Conservation (phyloP, 192 early-diverging fungal genomes). For the Rhizoclosmatium sp. region DNA sequence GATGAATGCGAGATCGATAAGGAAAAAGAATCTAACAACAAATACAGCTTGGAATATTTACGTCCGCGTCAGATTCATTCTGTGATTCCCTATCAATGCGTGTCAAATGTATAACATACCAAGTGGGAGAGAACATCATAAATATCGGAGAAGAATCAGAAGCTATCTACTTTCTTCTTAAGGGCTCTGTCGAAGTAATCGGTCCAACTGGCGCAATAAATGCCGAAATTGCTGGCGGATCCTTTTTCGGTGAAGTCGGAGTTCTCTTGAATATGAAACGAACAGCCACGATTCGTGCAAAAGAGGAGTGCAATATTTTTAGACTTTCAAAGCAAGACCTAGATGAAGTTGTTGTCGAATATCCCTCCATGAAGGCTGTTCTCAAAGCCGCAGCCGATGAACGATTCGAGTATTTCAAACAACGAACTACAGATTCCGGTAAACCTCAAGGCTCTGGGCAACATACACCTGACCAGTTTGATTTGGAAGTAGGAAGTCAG, state of each 20-base stretch:
- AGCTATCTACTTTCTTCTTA: conserved; percentile 52
- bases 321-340: conserved; percentile 47
- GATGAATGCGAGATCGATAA: conserved; percentile 37
- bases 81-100: conserved; percentile 47
- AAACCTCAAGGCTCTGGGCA: neutral
- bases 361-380: conserved; percentile 50
- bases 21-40: neutral
- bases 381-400: conserved; percentile 53
- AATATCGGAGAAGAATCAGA: conserved; percentile 47
- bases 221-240: conserved; percentile 50
- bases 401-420: conserved; percentile 18
- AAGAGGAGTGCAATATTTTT: conserved; percentile 52
- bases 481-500: conserved; percentile 54
- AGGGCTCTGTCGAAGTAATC: conserved; percentile 52
- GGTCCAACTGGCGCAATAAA: conserved; percentile 39
- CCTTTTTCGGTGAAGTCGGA: conserved; percentile 63
- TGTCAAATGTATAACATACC: conserved; percentile 39
- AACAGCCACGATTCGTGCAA: conserved; percentile 55
- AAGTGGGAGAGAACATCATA: conserved; percentile 37
- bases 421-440: neutral
- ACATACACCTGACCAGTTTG: conserved; percentile 38
- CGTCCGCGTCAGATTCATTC: conserved; percentile 41
- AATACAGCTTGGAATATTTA: conserved; percentile 45
- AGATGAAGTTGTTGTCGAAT: conserved; percentile 37
- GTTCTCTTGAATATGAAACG: conserved; percentile 52